phyloP scores from a whole-genome alignment of 345 rosid genomes.

The Salix udensis region DNA sequence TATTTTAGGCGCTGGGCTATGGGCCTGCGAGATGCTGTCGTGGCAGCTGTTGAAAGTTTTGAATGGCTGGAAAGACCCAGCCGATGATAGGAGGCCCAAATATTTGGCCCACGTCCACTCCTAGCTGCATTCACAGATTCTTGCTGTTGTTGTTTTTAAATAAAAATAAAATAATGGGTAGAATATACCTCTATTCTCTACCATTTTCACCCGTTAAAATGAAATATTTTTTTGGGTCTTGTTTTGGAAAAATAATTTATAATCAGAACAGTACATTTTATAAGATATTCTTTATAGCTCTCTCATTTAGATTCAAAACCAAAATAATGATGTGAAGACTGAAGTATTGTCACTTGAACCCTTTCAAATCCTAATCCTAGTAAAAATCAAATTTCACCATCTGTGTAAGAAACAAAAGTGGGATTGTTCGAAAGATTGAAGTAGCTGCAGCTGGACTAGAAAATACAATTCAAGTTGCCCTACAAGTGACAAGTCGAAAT shows the following conservation, averaged over 20 bases:
- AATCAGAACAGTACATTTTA: not conserved
- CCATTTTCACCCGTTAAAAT: not conserved
- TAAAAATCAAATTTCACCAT: too few species aligned
- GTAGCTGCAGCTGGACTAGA: too few species aligned
- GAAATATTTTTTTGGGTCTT: not conserved
- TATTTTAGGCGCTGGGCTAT: too few species aligned
- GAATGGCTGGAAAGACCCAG: not conserved
- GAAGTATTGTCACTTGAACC: not conserved
- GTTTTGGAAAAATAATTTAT: not conserved
- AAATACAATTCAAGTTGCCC: not conserved
- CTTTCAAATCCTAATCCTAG: not conserved
- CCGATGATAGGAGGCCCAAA: too few species aligned
- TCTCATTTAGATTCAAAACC: not conserved
- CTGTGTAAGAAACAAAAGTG: too few species aligned
- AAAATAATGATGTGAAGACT: not conserved
- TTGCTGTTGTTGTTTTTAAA: too few species aligned
- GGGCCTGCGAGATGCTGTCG: not conserved
- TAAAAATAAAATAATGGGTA: not conserved
- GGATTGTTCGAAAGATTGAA: too few species aligned
- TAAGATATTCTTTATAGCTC: not conserved
- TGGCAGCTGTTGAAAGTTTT: not conserved
- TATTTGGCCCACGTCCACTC: not conserved
- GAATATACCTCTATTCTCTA: not conserved
- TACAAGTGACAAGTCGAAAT: too few species aligned
- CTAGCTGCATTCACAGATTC: not conserved